Conservation (phyloP, 129 eudicot genomes). For the Saposhnikovia divaricata region DNA sequence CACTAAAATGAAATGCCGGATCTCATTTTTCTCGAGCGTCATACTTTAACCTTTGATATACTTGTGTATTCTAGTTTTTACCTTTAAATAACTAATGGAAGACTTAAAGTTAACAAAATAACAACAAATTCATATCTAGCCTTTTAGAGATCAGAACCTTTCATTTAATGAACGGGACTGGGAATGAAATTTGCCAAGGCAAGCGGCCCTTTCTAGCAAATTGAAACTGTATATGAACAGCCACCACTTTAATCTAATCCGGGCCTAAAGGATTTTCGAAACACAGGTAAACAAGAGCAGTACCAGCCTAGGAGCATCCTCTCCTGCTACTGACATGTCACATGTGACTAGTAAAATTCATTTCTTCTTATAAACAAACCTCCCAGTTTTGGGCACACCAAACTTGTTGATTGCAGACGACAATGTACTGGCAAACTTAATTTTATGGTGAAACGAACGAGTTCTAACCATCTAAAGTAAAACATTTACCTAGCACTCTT, state of each 20-base stretch:
- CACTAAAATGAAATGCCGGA: neutral
- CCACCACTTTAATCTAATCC: neutral
- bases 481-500: constrained; percentile 79
- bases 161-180: neutral
- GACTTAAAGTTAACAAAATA: too few relatives aligned
- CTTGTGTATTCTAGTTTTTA: neutral
- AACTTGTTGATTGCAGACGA: neutral
- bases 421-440: neutral
- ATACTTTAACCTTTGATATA: too few relatives aligned
- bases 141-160: neutral
- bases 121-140: too few relatives aligned
- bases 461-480: neutral
- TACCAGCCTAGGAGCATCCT: too few relatives aligned
- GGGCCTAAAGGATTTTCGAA: neutral
- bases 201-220: neutral
- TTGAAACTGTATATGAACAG: neutral
- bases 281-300: neutral
- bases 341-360: neutral
- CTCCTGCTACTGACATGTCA: too few relatives aligned
- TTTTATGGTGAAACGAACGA: neutral
- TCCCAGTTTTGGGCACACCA: neutral
- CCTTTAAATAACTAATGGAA: neutral
- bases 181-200: neutral
- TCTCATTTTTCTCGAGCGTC: neutral
- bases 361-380: neutral